Base-by-base conservation (phyloP, 2,329 filamentous ascomycete species). In the Ilyonectria robusta region DNA sequence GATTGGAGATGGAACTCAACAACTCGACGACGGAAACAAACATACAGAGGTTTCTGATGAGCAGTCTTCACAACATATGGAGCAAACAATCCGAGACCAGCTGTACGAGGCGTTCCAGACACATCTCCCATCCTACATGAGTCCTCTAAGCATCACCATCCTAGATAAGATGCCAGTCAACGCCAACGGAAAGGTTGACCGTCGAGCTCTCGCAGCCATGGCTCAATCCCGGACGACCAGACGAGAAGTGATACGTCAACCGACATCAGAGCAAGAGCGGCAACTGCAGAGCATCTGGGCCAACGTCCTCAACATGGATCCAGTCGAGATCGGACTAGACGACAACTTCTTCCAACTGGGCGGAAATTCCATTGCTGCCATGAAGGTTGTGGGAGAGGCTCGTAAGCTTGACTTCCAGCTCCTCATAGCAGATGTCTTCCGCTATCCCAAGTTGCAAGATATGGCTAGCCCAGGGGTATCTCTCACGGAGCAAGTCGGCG, bases 341-440 rank as follows among this genome's bases (percentile, higher is more conserved):
- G 81, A 85, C 66, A 84, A 81, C 73, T 87, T 87, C 73, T 85
- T 87, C 77, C 78, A 78, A 0, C 78, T 85, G 0, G 85, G 85
- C 8, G 85, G 85, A 19, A 83, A 86, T 68, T 86, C 85, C 0
- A 80, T 86, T 2, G 69, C 79, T 0, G 84, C 84, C 2, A 88
- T 87, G 82, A 84, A 81, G 65, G 70, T 87, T 4, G 85, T 85
- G 2, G 80, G 83, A n/a, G 79, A 80, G 29, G 81, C 82, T 2
- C 76, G 83, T 35, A 75, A 78, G 31, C 75, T 80, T 31, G 81
- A 79, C 0, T 70, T 85, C 33, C 66, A 76, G 3, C 84, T 87
- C 1, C 35, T 40, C 2, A 57, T 72, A 2, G 56, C 64, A 23
- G 66, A 74, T 29, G 47, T 74, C n/a, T 70, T 69, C 26, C 58